Evolutionary conservation across 768 basidiomycete species (phyloP).

Genomic region (Kwoniella sp.): DNA sequence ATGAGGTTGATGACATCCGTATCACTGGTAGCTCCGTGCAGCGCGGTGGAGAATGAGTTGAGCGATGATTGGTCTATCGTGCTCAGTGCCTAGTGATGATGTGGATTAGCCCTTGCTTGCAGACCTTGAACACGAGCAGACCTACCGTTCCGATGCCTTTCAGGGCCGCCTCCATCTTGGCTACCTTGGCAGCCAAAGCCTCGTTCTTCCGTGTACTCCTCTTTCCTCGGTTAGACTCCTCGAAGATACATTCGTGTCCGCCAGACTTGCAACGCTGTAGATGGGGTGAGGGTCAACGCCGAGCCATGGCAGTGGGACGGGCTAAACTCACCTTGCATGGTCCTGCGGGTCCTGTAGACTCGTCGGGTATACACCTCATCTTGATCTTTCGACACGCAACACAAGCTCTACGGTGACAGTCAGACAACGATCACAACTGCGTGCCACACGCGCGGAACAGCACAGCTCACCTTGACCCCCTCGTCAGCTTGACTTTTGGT

Average conservation of each 20-base stretch:
- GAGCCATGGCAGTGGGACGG: neutral
- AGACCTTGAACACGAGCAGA: slow-evolving; percentile 6
- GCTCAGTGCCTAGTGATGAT: slow-evolving; percentile 26
- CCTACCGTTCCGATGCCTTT: slow-evolving; percentile 39
- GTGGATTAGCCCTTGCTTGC: slow-evolving; percentile 8
- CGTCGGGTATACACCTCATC: slow-evolving; percentile 49
- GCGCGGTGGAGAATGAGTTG: slow-evolving; percentile 39
- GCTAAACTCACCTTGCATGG: slow-evolving; percentile 39
- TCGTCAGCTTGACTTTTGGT: slow-evolving; percentile 45
- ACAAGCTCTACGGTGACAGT: slow-evolving; percentile 21
- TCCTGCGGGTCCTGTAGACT: slow-evolving; percentile 30
- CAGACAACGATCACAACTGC: neutral
- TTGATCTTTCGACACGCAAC: slow-evolving; percentile 47
- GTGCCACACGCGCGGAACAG: neutral
- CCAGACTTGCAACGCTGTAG: slow-evolving; percentile 46
- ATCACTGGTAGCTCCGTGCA: slow-evolving; percentile 28
- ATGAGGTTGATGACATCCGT: slow-evolving; percentile 42
- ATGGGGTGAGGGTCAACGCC: neutral
- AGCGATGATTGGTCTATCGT: slow-evolving; percentile 38
- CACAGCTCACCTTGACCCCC: slow-evolving; percentile 43
- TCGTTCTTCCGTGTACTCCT: slow-evolving; percentile 55
- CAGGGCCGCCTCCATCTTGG: slow-evolving; percentile 39
- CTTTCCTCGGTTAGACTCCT: slow-evolving; percentile 93
- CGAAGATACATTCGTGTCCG: slow-evolving; percentile 81
- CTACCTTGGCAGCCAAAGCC: slow-evolving; percentile 34